Conservation (phyloP, 768 basidiomycete genomes). For the Peribolospora kevripleyi region DNA sequence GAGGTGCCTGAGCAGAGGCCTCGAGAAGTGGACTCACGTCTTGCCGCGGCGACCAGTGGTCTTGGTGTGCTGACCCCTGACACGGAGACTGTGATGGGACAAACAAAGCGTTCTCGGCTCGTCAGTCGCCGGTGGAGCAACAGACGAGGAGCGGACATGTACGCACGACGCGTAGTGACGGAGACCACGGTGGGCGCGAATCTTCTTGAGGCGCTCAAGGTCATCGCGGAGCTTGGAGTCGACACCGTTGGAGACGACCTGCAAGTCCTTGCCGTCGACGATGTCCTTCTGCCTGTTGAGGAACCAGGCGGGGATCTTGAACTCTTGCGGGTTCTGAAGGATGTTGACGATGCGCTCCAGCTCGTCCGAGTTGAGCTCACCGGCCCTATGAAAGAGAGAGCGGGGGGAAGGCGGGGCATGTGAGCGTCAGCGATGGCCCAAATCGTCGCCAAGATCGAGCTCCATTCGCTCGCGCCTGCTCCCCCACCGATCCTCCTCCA, state of each 20-base stretch:
- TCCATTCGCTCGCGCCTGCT: neutral
- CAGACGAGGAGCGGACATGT: neutral
- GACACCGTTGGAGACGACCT: constrained; percentile 84
- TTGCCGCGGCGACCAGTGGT: constrained; percentile 48
- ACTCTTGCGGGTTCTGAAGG: constrained; percentile 96
- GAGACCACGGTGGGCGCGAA: constrained; percentile 81
- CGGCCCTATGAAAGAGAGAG: constrained; percentile 38
- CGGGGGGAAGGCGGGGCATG: neutral
- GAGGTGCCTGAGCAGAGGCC: too few species aligned
- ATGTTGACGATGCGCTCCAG: constrained; percentile 96
- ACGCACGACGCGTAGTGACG: constrained; percentile 33
- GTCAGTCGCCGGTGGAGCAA: neutral
- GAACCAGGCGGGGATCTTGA: constrained; percentile 99
- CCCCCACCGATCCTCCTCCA: neutral
- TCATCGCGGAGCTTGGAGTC: constrained; percentile 98
- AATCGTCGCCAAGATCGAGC: neutral
- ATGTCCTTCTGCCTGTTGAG: constrained; percentile 98
- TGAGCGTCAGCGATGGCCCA: neutral
- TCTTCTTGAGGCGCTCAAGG: constrained; percentile 95
- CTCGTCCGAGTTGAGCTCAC: constrained; percentile 98
- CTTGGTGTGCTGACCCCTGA: constrained; percentile 97
- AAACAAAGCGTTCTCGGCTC: neutral
- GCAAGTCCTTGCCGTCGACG: constrained; percentile 84
- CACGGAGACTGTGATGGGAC: constrained; percentile 57
- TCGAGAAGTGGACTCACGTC: constrained; percentile 2